phyloP scores from a whole-genome alignment of 2,329 filamentous ascomycete genomes.

The Fusarium lyarnte region DNA sequence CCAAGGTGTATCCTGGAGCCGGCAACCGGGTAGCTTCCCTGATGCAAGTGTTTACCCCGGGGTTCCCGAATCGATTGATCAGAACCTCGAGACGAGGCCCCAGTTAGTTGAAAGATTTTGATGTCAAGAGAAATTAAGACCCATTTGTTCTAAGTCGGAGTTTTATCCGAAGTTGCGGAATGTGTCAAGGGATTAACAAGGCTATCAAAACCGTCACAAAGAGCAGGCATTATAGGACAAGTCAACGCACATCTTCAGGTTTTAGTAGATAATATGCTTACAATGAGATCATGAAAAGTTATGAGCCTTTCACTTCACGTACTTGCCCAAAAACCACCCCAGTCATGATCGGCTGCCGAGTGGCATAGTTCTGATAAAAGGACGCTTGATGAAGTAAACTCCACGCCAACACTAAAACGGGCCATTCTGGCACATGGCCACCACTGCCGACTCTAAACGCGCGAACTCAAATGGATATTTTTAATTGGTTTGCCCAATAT shows the following conservation, averaged over 20 bases:
- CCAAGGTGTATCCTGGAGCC: conserved; percentile 11
- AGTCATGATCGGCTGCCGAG: not conserved
- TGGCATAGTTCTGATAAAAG: not conserved
- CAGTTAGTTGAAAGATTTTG: not conserved
- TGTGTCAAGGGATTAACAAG: conserved; percentile 18
- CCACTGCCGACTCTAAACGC: not conserved
- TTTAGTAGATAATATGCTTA: not conserved
- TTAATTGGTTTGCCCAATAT: conserved; percentile 13
- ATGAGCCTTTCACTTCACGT: not conserved
- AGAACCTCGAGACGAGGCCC: conserved; percentile 5
- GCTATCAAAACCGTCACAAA: not conserved
- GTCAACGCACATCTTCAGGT: not conserved
- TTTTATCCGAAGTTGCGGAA: not conserved
- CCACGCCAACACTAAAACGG: not conserved
- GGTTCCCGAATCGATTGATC: not conserved
- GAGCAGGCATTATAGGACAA: not conserved
- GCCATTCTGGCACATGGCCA: not conserved
- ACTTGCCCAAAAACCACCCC: not conserved
- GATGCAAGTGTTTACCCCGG: conserved; percentile 22
- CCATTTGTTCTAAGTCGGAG: not conserved
- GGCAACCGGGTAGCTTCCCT: conserved; percentile 12
- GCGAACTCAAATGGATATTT: not conserved
- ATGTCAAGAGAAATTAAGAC: conserved; percentile 7
- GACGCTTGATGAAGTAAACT: conserved; percentile 1
- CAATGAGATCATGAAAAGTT: not conserved